Evolutionary conservation across 2,329 filamentous ascomycete genomes (phyloP).

Genomic region (Monilinia aucupariae): DNA sequence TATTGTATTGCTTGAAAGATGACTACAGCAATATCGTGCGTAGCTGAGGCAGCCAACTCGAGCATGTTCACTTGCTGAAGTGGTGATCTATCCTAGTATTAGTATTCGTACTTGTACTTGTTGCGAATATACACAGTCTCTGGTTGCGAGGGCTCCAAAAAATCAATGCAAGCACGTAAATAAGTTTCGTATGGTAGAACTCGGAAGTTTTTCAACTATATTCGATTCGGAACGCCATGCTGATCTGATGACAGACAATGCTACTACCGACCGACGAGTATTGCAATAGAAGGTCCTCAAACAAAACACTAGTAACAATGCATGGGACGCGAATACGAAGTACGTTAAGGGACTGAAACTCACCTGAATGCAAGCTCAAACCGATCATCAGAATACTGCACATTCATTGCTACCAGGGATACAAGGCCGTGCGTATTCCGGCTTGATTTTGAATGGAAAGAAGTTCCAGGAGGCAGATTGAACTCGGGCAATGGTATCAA

Average conservation of each 20-base stretch:
- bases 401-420: slow-evolving; percentile 52
- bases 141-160: not conserved
- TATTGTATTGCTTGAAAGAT: slow-evolving; percentile 57
- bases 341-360: slow-evolving; percentile 1
- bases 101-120: not conserved
- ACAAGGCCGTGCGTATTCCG: slow-evolving; percentile 56
- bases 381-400: slow-evolving; percentile 58
- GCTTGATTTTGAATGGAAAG: slow-evolving; percentile 41
- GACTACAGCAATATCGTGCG: slow-evolving; percentile 58
- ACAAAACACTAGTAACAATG: not conserved
- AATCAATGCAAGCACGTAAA: not conserved
- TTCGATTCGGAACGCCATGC: not conserved
- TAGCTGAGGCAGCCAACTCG: slow-evolving; percentile 58
- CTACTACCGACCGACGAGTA: not conserved
- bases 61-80: slow-evolving; percentile 50
- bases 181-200: not conserved
- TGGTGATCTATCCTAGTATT: slow-evolving; percentile 38
- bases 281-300: not conserved
- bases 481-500: slow-evolving; percentile 59
- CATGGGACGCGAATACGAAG: not conserved
- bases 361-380: slow-evolving; percentile 58
- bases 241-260: not conserved
- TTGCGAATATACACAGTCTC: not conserved
- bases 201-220: not conserved
- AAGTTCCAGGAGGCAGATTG: slow-evolving; percentile 42